Evolutionary conservation across 768 basidiomycete species (phyloP), one percentile per base, ranked within the genome.

Genomic region (Coprinopsis marcescibilis): DNA sequence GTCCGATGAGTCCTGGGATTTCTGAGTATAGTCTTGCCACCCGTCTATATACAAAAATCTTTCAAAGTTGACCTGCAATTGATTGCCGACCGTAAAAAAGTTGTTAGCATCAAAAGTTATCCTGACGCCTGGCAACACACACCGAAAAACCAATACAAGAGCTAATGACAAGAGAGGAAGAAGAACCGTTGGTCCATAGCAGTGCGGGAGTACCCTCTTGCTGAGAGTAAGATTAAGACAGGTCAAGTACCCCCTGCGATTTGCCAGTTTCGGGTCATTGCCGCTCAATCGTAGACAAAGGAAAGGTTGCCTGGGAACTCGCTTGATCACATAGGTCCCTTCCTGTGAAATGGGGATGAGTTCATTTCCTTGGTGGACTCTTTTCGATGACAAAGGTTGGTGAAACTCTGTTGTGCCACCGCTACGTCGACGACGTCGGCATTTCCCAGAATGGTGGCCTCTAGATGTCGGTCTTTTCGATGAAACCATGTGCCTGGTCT

Each of bases 251-350:
- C 10, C 17, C 15, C 39, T 5, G 5, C 5, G 17, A 5, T 19
- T 43, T 17, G 41, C 30, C 26, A 30, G 26, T 43, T 43, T 17
- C 41, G 41, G 41, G 41, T 21, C 26, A 48, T 42, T 33, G 29
- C 47, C 47, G 47, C 37, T 29, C 17, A 40, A 39, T 20, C 33
- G n/a, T 29, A 32, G 45, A 47, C 46, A 47, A 47, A 47, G 46
- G 25, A 47, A 40, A 15, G 32, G 30, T 45, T 33, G 20, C 32
- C 29, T 40, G 38, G 38, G 38, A 40, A 40, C 21, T 24, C 11
- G 19, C 8, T 36, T 40, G 20, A 32, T 32, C 20, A 15, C 38
- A 19, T 40, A 23, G 21, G 21, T 4, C 38, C 17, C 38, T 40
- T 40, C 6, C 15, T 4, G 38, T 40, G 15, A 23, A 17, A 36